Evolutionary conservation across 1,284 basidiomycete genomes (phyloP).

Genomic region (Sporisorium reilianum): DNA sequence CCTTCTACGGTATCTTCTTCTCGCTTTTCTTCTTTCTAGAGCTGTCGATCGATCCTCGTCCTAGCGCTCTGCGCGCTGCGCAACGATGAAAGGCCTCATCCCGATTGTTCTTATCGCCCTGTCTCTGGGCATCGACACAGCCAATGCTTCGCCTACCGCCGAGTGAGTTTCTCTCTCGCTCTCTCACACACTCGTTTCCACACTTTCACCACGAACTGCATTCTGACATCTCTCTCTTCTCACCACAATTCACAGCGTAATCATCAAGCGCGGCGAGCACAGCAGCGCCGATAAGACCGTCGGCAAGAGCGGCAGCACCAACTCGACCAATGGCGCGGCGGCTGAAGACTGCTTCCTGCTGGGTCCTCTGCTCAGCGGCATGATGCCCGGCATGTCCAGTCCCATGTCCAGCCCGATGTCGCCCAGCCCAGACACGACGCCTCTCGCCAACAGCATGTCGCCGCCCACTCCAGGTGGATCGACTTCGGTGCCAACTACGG

Average conservation of each 20-base stretch:
- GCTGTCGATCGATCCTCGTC: not conserved
- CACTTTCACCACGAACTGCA: not conserved
- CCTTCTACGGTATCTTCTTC: not conserved
- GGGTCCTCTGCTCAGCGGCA: not conserved
- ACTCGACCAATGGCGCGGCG: not conserved
- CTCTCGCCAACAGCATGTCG: not conserved
- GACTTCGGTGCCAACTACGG: not conserved
- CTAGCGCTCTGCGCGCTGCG: conserved; percentile 4
- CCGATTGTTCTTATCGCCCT: conserved; percentile 20
- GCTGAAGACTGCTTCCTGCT: conserved; percentile 21
- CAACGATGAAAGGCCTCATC: conserved; percentile 16
- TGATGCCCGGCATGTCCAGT: not conserved
- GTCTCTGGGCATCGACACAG: conserved; percentile 9
- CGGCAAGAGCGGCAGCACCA: not conserved
- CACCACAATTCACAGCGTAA: not conserved
- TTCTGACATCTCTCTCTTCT: not conserved
- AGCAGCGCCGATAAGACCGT: not conserved
- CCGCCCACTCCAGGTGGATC: not conserved
- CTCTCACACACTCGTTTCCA: not conserved
- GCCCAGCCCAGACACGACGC: not conserved
- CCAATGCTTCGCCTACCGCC: conserved; percentile 7
- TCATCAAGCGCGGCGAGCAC: not conserved
- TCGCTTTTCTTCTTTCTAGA: not conserved
- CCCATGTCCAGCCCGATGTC: not conserved
- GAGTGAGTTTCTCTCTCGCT: conserved; percentile 16